A percentile compares a stretch with the other conserved stretches of the same genome.
Evolutionary conservation across 768 basidiomycete species (phyloP).

Genomic region (Dioszegia crocea): DNA sequence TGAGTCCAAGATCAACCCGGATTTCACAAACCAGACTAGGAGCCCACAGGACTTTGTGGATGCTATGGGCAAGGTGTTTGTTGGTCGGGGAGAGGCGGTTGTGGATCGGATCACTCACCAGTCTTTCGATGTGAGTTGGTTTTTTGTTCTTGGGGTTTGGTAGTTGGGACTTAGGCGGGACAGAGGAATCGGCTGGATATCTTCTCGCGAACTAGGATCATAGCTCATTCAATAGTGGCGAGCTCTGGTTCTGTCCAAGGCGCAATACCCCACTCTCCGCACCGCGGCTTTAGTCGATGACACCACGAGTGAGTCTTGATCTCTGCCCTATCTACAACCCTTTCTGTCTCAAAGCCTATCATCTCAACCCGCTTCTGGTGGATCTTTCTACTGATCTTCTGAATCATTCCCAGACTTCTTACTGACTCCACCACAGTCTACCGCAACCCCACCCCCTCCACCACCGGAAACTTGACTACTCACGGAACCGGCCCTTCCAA

Average conservation of each 20-base stretch:
- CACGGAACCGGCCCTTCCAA: conserved; percentile 55
- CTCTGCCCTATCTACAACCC: neutral
- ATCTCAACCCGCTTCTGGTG: too few species aligned
- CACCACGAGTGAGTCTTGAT: conserved; percentile 50
- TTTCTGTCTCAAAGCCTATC: neutral
- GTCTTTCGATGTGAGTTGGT: conserved; percentile 27
- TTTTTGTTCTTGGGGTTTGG: too few species aligned
- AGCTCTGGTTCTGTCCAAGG: conserved; percentile 58
- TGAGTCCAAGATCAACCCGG: conserved; percentile 53
- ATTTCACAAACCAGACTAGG: conserved; percentile 36
- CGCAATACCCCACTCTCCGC: conserved; percentile 58
- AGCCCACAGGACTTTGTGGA: conserved; percentile 39
- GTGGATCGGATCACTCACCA: conserved; percentile 53
- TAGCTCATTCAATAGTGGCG: conserved; percentile 59
- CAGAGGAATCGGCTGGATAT: too few species aligned
- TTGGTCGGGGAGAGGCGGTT: neutral
- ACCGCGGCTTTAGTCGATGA: conserved; percentile 66
- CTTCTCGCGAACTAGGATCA: neutral
- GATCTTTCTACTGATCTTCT: too few species aligned
- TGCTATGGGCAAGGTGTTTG: conserved; percentile 17
- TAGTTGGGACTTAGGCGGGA: too few species aligned
- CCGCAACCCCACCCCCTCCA: conserved; percentile 18
- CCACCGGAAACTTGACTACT: conserved; percentile 29
- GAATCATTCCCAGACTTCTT: too few species aligned
- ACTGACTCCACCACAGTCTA: conserved; percentile 19